phyloP scores from a whole-genome alignment of 208 protist species.

The Wallacemonas sp. region DNA sequence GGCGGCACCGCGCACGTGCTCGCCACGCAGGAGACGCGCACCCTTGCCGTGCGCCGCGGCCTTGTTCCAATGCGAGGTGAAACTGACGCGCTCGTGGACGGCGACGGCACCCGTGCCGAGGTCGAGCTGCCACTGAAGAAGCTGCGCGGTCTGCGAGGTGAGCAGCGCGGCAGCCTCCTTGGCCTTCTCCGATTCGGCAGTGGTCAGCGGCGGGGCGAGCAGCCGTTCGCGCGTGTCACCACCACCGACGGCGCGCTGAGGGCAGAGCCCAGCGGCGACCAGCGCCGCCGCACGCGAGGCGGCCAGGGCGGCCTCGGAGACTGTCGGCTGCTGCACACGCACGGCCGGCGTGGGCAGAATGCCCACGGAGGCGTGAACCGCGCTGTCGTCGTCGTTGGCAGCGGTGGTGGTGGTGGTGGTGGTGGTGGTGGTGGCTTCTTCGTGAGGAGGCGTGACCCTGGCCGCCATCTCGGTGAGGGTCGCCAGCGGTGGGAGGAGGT shows the following conservation, averaged over 20 bases:
- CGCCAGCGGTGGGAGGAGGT: background rate
- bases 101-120: slow-evolving; percentile 32
- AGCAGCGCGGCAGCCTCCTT: slow-evolving; percentile 43
- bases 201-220: slow-evolving; percentile 25
- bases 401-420: too few species aligned
- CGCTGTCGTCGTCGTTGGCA: slow-evolving; percentile 1
- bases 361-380: background rate
- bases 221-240: slow-evolving; percentile 24
- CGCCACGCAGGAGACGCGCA: slow-evolving; percentile 63
- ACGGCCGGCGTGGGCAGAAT: slow-evolving; percentile 3
- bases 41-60: slow-evolving; percentile 32
- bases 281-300: background rate
- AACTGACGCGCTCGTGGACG: slow-evolving; percentile 44
- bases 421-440: too few species aligned
- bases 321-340: slow-evolving; percentile 8
- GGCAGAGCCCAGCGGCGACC: background rate
- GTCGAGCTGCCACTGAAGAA: slow-evolving; percentile 56
- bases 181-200: slow-evolving; percentile 28
- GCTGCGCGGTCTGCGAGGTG: slow-evolving; percentile 38
- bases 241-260: background rate
- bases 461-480: background rate
- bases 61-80: slow-evolving; percentile 64
- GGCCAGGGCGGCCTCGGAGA: background rate
- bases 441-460: too few species aligned
- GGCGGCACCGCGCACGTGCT: slow-evolving; percentile 60